Conservation (phyloP, 2,329 filamentous ascomycete genomes). For the Curvularia sp. region DNA sequence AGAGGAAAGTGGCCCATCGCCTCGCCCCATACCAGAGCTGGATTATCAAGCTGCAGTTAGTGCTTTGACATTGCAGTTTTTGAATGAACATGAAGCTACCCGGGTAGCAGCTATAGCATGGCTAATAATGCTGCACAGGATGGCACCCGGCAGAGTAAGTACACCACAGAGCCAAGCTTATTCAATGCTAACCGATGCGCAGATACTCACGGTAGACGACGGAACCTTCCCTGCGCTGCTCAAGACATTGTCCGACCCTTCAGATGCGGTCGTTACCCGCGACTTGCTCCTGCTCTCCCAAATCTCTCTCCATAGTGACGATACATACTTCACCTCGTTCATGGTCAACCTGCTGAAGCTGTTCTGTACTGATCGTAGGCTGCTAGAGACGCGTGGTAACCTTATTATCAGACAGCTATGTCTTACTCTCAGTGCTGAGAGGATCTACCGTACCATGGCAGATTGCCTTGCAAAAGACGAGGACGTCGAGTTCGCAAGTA, state of each 20-base stretch:
- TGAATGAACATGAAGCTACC: conserved; percentile 97
- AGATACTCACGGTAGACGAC: conserved; percentile 86
- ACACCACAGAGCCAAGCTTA: not conserved
- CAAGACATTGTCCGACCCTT: conserved; percentile 94
- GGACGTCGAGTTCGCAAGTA: conserved; percentile 97
- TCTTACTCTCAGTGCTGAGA: conserved; percentile 88
- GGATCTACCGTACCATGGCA: conserved; percentile 93
- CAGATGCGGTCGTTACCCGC: conserved; percentile 93
- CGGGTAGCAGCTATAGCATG: conserved; percentile 92
- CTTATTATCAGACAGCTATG: conserved; percentile 96
- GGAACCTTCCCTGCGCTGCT: conserved; percentile 95
- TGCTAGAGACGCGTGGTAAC: conserved; percentile 92
- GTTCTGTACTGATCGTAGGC: conserved; percentile 89
- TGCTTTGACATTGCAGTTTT: conserved; percentile 88
- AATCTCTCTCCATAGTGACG: conserved; percentile 94
- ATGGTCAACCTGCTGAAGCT: conserved; percentile 97
- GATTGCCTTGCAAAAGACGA: conserved; percentile 98
- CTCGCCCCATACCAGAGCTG: conserved; percentile 68
- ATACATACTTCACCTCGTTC: conserved; percentile 96
- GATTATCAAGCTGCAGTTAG: conserved; percentile 96
- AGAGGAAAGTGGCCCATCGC: conserved; percentile 56
- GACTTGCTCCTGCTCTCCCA: conserved; percentile 93
- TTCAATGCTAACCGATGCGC: conserved; percentile 9
- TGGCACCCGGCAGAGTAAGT: conserved; percentile 84
- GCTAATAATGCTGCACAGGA: conserved; percentile 97